Base-by-base conservation (phyloP, 2,329 filamentous ascomycete genomes). In the Fusarium nurragi region DNA sequence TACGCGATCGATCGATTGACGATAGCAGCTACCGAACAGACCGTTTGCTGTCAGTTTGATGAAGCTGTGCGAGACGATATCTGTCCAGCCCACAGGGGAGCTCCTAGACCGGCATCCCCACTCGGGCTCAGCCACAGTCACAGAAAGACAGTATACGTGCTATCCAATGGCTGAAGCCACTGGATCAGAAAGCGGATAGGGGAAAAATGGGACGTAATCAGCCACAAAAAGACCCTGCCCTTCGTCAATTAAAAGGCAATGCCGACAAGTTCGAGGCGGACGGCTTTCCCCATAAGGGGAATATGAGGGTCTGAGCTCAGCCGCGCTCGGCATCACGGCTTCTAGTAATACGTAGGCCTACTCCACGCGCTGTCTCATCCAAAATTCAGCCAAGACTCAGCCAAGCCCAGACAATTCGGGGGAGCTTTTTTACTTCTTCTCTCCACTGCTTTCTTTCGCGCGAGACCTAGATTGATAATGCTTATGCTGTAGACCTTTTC, bases 241-340 rank as follows among this genome's bases (percentile, higher is more conserved):
- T 39, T 12, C 19, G 6, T 38, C 48, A 49, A 67, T 69, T 55
- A 43, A 61, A 51, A 32, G 59, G 54, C 30, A 37, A 37, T 30
- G 30, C 60, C 41, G 36, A 22, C 46, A 44, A 59, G 64, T 54
- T 48, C 34, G 45, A 41, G 44, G 58, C 52, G 50, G 37, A 28
- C 30, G 32, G 59, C 59, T 65, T 67, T 52, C n/a, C 66, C 55
- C n/a, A 60, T 65, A 40, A 50, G 66, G 34, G 60, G 50, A 60
- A 23, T 1, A 60, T 53, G 34, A 64, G 61, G 61, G 69, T 40
- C 66, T 56, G 21, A 55, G 67, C 65, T 68, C 69, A 71, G 68
- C 69, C 69, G 68, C 65, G 68, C 67, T 71, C 69, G 69, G 69
- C 68, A 72, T 71, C 69, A 64, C 69, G 69, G 69, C 69, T 71